A percentile compares a stretch with the other conserved stretches of the same genome.
These are phyloP conservation scores for Phylloporus rhodoxanthus DNA, from an alignment of 768 basidiomycete species.

Conservation along the genomic window DNA sequence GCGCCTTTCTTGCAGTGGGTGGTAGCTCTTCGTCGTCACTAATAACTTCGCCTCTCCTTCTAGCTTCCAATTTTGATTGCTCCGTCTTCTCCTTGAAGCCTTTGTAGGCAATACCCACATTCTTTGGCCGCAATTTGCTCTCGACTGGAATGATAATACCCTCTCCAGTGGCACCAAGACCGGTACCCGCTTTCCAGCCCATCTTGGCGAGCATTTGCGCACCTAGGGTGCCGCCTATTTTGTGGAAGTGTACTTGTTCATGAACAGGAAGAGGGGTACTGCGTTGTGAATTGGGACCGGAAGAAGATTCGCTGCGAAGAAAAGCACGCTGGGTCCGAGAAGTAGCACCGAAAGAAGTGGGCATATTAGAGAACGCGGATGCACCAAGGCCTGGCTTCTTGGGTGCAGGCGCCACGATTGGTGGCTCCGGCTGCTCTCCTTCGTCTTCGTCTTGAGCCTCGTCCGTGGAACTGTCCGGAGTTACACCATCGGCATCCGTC, in stretches of 20 bases:
- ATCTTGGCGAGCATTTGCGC: slow-evolving; percentile 90
- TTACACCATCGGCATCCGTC: slow-evolving; percentile 30
- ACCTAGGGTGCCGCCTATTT: slow-evolving; percentile 71
- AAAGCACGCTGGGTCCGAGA: slow-evolving; percentile 45
- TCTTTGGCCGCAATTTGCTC: slow-evolving; percentile 75
- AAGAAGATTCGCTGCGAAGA: slow-evolving; percentile 44
- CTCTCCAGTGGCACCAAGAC: slow-evolving; percentile 67
- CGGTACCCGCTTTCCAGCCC: slow-evolving; percentile 86
- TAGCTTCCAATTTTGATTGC: slow-evolving; percentile 77
- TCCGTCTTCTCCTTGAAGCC: slow-evolving; percentile 88
- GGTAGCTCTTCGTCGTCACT: slow-evolving; percentile 61
- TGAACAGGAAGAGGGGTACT: slow-evolving; percentile 49
- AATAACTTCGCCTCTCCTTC: slow-evolving; percentile 62
- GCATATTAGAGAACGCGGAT: slow-evolving; percentile 23
- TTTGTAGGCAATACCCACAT: slow-evolving; percentile 81
- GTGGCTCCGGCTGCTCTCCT: slow-evolving; percentile 24
- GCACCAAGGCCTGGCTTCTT: slow-evolving; percentile 21
- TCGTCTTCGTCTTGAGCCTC: slow-evolving; percentile 33
- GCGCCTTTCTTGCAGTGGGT: slow-evolving; percentile 31
- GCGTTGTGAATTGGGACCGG: slow-evolving; percentile 37
- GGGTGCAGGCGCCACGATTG: slow-evolving; percentile 23
- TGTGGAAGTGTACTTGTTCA: slow-evolving; percentile 79
- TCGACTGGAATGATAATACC: slow-evolving; percentile 89
- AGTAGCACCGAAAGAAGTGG: slow-evolving; percentile 36
- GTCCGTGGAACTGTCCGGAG: slow-evolving; percentile 31